phyloP scores from a whole-genome alignment of 2,329 filamentous ascomycete species.

The Talaromyces amestolkiae region DNA sequence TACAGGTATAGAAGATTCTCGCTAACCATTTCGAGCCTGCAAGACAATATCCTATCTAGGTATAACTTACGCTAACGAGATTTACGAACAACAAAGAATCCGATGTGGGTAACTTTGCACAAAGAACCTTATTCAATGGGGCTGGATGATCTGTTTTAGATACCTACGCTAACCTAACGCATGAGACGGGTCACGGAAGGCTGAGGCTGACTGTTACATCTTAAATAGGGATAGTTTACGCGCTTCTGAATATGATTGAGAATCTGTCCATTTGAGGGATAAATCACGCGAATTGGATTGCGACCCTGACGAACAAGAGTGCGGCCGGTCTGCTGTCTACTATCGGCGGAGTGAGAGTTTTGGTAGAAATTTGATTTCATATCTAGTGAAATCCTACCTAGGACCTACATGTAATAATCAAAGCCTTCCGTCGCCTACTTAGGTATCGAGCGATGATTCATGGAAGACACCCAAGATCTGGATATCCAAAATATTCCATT shows the following conservation, averaged over 20 bases:
- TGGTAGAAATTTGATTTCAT: background rate
- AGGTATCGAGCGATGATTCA: background rate
- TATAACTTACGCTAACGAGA: background rate
- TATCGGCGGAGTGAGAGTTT: background rate
- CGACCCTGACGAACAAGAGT: background rate
- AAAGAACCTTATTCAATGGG: background rate
- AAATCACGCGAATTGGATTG: background rate
- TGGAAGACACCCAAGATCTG: background rate
- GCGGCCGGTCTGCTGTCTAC: background rate
- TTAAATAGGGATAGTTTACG: conserved; percentile 9
- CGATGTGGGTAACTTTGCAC: background rate
- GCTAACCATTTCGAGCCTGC: background rate
- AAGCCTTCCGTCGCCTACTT: background rate
- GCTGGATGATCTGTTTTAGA: background rate
- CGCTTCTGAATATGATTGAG: background rate
- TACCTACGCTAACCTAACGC: background rate
- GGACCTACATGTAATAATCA: background rate
- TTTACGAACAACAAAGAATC: background rate
- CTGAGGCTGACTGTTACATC: background rate
- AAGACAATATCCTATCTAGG: background rate
- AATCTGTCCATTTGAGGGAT: background rate
- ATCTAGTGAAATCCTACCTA: background rate
- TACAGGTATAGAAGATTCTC: background rate
- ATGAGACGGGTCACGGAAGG: background rate
- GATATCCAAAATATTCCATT: background rate